A percentile compares a stretch with the other conserved stretches of the same genome.
These are phyloP conservation scores for Boletellus ananas DNA, from an alignment of 768 basidiomycete genomes.

Conservation along the genomic window DNA sequence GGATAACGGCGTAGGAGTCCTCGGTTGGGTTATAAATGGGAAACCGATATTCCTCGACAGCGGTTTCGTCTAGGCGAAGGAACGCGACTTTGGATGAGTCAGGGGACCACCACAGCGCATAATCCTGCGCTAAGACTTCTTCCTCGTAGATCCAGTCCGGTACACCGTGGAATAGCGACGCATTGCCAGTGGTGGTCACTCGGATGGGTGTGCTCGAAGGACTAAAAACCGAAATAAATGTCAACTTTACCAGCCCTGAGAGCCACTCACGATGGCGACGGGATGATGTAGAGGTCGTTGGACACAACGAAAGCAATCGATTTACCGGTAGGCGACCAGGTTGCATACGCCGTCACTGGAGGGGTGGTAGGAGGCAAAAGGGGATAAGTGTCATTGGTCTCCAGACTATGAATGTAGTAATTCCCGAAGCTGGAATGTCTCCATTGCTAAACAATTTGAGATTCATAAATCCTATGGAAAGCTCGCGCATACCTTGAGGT, in stretches of 20 bases:
- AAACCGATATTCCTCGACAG: slow-evolving; percentile 81
- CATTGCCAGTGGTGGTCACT: slow-evolving; percentile 77
- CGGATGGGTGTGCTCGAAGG: slow-evolving; percentile 52
- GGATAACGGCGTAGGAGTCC: slow-evolving; percentile 64
- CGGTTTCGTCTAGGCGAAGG: slow-evolving; percentile 83
- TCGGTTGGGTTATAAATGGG: slow-evolving; percentile 89
- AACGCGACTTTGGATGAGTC: slow-evolving; percentile 60
- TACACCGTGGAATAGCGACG: slow-evolving; percentile 87
- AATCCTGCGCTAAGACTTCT: slow-evolving; percentile 73
- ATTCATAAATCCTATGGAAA: background rate
- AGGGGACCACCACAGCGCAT: slow-evolving; percentile 90
- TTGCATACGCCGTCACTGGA: slow-evolving; percentile 71
- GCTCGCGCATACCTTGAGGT: slow-evolving; percentile 54
- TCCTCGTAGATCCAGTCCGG: slow-evolving; percentile 99
- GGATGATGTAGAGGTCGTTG: slow-evolving; percentile 87
- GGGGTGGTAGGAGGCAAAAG: slow-evolving; percentile 66
- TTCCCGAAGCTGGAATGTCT: slow-evolving; percentile 86
- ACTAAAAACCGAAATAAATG: slow-evolving; percentile 21
- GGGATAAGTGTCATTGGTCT: slow-evolving; percentile 62
- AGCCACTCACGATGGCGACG: slow-evolving; percentile 55
- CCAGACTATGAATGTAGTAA: slow-evolving; percentile 87
- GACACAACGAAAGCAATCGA: slow-evolving; percentile 81
- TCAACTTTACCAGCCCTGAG: background rate
- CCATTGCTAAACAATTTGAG: slow-evolving; percentile 71
- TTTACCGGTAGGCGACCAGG: slow-evolving; percentile 82